Evolutionary conservation across 2,329 filamentous ascomycete species (phyloP).

Genomic region (Simplicillium aogashimaense): DNA sequence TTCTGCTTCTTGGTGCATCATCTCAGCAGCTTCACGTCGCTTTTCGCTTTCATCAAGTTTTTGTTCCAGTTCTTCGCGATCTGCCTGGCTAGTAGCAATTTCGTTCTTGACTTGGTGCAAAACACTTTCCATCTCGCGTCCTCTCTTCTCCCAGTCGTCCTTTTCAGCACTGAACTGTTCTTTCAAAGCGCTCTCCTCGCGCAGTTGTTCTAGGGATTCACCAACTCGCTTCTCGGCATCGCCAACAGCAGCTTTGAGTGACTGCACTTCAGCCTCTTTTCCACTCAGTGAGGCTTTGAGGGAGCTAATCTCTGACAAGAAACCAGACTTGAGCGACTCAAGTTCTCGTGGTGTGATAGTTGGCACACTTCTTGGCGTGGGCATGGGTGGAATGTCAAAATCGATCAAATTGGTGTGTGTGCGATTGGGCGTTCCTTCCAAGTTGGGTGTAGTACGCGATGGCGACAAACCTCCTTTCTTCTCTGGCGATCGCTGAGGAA

Average conservation of each 20-base stretch:
- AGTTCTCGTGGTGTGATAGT: conserved; percentile 86
- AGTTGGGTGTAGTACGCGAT: conserved; percentile 18
- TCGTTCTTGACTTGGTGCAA: conserved; percentile 74
- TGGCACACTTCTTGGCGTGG: conserved; percentile 84
- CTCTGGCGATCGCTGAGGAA: conserved; percentile 39
- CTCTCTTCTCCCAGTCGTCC: conserved; percentile 73
- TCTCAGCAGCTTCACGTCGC: conserved; percentile 62
- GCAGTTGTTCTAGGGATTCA: conserved; percentile 71
- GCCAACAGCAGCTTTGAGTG: conserved; percentile 74
- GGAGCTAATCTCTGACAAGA: conserved; percentile 89
- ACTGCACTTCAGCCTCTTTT: conserved; percentile 84
- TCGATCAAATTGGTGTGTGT: conserved; percentile 59
- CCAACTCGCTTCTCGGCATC: conserved; percentile 91
- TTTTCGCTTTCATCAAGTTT: conserved; percentile 71
- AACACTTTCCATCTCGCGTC: conserved; percentile 76
- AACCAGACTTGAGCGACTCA: conserved; percentile 82
- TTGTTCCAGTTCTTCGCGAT: conserved; percentile 67
- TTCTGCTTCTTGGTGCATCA: conserved; percentile 65
- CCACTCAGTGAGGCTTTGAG: conserved; percentile 85
- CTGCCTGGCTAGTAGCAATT: conserved; percentile 66
- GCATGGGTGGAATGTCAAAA: conserved; percentile 81
- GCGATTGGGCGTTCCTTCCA: conserved; percentile 35
- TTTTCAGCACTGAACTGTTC: conserved; percentile 68
- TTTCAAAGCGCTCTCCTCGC: conserved; percentile 62
- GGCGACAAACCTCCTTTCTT: conserved; percentile 20